Evolutionary conservation across 2,329 filamentous ascomycete species (phyloP), one percentile per base, ranked within the genome.

Genomic region (Neospermospora avenae): DNA sequence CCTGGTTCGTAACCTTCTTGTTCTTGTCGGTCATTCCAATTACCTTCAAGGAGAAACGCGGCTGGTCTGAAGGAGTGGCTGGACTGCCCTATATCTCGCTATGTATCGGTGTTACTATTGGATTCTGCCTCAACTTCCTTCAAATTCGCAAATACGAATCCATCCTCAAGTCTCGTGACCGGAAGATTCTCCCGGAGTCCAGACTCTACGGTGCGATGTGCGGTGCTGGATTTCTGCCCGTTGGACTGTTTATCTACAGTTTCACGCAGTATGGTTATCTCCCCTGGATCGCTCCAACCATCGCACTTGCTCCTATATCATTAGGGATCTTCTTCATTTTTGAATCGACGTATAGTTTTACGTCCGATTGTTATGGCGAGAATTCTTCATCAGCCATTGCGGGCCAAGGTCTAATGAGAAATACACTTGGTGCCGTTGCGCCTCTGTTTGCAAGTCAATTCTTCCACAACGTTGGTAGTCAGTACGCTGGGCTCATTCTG

Each of bases 331-430:
- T 90, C 73, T 87, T 85, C 48, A 85, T 96, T 34, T 95, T 93
- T 70, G 81, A 96, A 1, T 87, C 91, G 2, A 89, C 91, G 0
- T 96, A 96, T 77, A 96, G 96, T 72, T 96, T 95, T 68, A 81
- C 96, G 1, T 91, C 91, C 24, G 92, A 96, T 71, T 87, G 87
- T 2, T 96, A 96, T 73, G 87, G 91, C 69, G 80, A 83, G 6
- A 96, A 93, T 68, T 91, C 91, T 0, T 91, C 87, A 28, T 93
- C 89, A 1, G 91, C 92, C 0, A 78, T 96, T 13, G 92, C 92
- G 0, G 90, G 91, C 0, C 91, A 96, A 76, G 89, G 85, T 20
- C 92, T 90, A 71, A 93, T 89, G 69, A 83, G 92, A 10, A 96
- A 96, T 70, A 78, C 96, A 2, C 77, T 96, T 0, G 91, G 87